phyloP scores from a whole-genome alignment of 495 filamentous ascomycete genomes.

The Hyaloscypha variabilis region DNA sequence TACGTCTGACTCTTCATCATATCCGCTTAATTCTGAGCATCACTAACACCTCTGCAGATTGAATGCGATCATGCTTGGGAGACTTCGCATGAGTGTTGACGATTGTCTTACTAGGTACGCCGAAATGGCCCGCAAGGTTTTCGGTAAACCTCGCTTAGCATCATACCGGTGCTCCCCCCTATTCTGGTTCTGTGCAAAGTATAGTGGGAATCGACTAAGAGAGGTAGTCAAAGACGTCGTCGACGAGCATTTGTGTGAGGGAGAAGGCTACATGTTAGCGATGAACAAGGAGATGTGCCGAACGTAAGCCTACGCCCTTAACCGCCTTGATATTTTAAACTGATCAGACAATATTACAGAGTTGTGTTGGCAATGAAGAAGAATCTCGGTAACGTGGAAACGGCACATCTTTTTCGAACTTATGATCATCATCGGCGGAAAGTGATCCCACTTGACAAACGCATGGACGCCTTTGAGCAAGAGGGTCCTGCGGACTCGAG shows the following conservation, averaged over 20 bases:
- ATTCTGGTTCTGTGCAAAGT: conserved; percentile 35
- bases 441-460: not conserved
- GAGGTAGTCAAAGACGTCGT: conserved; percentile 44
- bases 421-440: conserved; percentile 10
- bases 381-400: conserved; percentile 6
- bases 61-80: conserved; percentile 51
- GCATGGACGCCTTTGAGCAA: conserved; percentile 23
- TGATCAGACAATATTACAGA: conserved; percentile 9
- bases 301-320: conserved; percentile 31
- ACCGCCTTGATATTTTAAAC: not conserved
- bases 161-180: conserved; percentile 21
- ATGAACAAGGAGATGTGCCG: conserved; percentile 39
- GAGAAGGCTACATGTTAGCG: conserved; percentile 20
- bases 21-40: too few relatives aligned
- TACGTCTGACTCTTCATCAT: conserved; percentile 18
- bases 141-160: conserved; percentile 26
- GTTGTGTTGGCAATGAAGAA: conserved; percentile 17
- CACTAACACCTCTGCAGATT: too few relatives aligned
- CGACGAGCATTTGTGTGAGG: conserved; percentile 14
- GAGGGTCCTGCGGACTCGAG: too few relatives aligned
- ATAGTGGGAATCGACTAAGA: conserved; percentile 43
- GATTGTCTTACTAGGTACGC: conserved; percentile 52
- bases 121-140: conserved; percentile 46
- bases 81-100: conserved; percentile 53
- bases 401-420: conserved; percentile 5